A percentile compares a stretch with the other conserved stretches of the same genome.
Conservation (phyloP, 352 stramenopile genomes). For the Globisporangium spiculum region DNA sequence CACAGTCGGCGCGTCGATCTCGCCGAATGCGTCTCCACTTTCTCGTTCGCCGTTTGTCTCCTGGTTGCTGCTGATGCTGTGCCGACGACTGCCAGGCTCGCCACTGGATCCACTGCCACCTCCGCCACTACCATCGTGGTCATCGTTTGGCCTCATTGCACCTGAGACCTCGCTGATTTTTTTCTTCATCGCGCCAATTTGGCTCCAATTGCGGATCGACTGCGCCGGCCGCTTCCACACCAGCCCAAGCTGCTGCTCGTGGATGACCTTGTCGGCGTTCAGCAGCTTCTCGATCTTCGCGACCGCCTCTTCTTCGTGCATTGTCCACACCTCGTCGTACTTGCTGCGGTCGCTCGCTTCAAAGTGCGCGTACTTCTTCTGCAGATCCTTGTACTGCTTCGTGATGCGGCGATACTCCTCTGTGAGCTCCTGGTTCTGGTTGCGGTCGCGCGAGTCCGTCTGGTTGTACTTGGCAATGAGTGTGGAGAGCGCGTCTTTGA, state of each 20-base stretch:
- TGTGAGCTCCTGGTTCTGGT: constrained; percentile 92
- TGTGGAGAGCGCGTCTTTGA: constrained; percentile 90
- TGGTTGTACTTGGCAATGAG: constrained; percentile 92
- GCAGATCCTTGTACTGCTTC: constrained; percentile 95
- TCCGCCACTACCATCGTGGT: neutral
- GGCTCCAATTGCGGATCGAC: constrained; percentile 52
- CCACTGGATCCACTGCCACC: neutral
- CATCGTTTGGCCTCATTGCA: constrained; percentile 8
- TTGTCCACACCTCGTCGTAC: constrained; percentile 89
- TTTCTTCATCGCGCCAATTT: constrained; percentile 34
- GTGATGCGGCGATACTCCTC: constrained; percentile 93
- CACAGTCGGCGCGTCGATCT: constrained; percentile 39
- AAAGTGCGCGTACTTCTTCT: constrained; percentile 95
- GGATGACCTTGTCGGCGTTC: constrained; percentile 86
- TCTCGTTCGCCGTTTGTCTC: constrained; percentile 1
- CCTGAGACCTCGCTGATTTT: constrained; percentile 18
- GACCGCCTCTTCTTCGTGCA: constrained; percentile 89
- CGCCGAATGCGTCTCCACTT: constrained; percentile 41
- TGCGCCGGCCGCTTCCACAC: constrained; percentile 60
- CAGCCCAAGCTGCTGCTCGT: constrained; percentile 90
- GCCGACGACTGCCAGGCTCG: neutral
- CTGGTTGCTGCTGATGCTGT: neutral
- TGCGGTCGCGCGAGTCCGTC: constrained; percentile 80
- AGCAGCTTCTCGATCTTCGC: constrained; percentile 86
- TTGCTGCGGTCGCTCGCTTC: constrained; percentile 85